Evolutionary conservation across 1,284 basidiomycete species (phyloP).

Genomic region (Marasmius oreades): DNA sequence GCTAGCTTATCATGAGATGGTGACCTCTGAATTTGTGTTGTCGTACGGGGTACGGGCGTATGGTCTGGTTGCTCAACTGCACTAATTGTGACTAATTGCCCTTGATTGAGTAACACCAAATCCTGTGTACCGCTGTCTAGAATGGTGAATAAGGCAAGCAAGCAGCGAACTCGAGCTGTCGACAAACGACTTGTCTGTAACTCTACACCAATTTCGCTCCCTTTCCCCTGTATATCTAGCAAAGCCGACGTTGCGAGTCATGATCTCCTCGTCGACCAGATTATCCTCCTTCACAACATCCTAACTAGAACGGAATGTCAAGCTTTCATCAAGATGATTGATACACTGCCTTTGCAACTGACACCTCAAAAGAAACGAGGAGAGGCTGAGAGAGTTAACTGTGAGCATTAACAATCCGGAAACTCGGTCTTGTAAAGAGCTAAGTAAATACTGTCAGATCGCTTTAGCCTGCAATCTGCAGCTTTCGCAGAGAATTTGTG

Average conservation of each 20-base stretch:
- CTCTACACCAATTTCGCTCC: background rate
- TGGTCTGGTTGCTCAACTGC: too few relatives aligned
- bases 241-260: background rate
- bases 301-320: conserved; percentile 62
- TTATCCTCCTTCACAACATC: conserved; percentile 38
- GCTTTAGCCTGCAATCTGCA: conserved; percentile 57
- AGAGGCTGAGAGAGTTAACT: conserved; percentile 73
- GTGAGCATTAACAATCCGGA: conserved; percentile 31
- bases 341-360: conserved; percentile 59
- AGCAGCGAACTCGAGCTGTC: background rate
- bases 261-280: background rate
- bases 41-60: too few relatives aligned
- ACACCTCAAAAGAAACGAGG: conserved; percentile 73
- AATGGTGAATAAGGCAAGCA: conserved; percentile 4
- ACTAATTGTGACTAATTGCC: too few relatives aligned
- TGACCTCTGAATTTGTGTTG: too few relatives aligned
- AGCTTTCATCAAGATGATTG: conserved; percentile 59
- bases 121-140: too few relatives aligned
- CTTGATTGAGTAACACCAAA: too few relatives aligned
- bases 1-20: too few relatives aligned
- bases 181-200: background rate
- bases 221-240: background rate
- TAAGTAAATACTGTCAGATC: conserved; percentile 37
- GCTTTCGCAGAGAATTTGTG: conserved; percentile 60
- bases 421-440: background rate